Evolutionary conservation across 2,329 filamentous ascomycete genomes (phyloP), one percentile per base, ranked within the genome.

Genomic region (Cladosporium cucumerinum): DNA sequence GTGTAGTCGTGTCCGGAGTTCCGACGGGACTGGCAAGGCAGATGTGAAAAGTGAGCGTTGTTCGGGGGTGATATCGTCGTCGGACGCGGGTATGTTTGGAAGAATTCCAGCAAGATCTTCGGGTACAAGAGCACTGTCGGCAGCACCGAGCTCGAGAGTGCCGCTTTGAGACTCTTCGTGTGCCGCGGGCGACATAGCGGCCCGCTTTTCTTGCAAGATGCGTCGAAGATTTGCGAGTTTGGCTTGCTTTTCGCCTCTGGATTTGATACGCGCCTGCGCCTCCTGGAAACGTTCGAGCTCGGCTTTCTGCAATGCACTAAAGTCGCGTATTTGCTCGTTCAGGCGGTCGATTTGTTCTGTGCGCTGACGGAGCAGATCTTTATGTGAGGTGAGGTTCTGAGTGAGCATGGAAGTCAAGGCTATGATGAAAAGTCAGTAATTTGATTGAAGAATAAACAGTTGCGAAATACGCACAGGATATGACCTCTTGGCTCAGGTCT

Each of bases 331-430:
- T 28, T 89, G 88, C 49, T 86, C 82, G 77, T 97, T 94, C 39
- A 96, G 87, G 18, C 87, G 84, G 74, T 97, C 93, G 62, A 98
- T 89, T 32, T 88, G 85, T 58, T 89, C 84, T 79, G 97, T 93
- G 75, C 97, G 97, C 52, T 89, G 84, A 71, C 89, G 90, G 68
- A 97, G 87, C 75, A 94, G 91, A 57, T 87, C 83, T 64, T 91
- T 89, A 75, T 97, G 94, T 52, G 92, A 87, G 51, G 87, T 84
- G 58, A 93, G 88, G 5, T 93, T 91, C 70, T 93, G 88, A 51
- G 87, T 87, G 25, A 99, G 84, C 57, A 96, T 87, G 69, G 92
- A 89, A 51, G 91, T 91, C 72, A 97, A 93, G 58, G 93, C 90
- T 88, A 36, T 74, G 58, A 43, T 61, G 7, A 39, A 1, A 81